These are phyloP conservation scores for Solanum chilense DNA, from an alignment of 257 asterid genomes.

Conservation along the genomic window DNA sequence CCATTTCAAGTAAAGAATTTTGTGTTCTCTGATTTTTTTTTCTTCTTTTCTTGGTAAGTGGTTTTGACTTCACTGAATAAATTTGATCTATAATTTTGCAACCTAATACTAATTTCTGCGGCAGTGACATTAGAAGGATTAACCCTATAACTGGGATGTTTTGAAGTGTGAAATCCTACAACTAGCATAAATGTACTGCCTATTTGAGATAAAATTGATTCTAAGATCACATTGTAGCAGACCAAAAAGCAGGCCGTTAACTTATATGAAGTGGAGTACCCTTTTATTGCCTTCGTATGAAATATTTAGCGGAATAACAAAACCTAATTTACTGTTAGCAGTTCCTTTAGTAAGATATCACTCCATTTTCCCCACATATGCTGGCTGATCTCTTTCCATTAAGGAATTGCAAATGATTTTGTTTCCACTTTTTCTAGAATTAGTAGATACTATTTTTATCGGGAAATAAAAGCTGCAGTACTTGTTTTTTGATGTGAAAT, in stretches of 20 bases:
- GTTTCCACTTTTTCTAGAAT: neutral
- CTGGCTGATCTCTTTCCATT: neutral
- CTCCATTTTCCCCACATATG: neutral
- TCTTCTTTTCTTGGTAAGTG: neutral
- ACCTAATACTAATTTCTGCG: neutral
- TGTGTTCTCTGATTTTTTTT: neutral
- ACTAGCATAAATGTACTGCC: neutral
- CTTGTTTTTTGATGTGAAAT: neutral
- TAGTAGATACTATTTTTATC: neutral
- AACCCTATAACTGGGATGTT: neutral
- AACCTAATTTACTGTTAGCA: neutral
- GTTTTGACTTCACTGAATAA: neutral
- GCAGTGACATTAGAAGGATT: neutral
- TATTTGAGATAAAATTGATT: neutral
- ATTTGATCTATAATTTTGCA: neutral
- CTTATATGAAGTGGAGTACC: neutral
- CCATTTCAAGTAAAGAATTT: neutral
- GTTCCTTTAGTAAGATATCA: neutral
- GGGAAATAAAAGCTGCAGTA: neutral
- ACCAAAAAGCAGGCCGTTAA: neutral
- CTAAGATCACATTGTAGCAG: neutral
- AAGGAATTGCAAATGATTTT: neutral
- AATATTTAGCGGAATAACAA: neutral
- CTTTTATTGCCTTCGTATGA: neutral
- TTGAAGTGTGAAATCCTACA: neutral